Conservation (phyloP, 1,284 basidiomycete species). For the Moesziomyces aphidis region DNA sequence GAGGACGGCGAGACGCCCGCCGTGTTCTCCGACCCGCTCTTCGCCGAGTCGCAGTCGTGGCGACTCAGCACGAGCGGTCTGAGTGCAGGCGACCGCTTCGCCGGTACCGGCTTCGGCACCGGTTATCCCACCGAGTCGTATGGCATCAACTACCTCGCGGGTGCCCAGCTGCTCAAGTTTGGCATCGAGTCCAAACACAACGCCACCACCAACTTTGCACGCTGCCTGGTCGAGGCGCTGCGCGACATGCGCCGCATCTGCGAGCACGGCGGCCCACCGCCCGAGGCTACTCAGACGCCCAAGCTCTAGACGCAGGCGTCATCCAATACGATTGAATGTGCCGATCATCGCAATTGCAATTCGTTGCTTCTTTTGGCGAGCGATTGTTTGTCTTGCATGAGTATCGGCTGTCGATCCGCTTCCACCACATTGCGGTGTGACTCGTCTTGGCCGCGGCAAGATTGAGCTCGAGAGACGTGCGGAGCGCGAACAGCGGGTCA, state of each 20-base stretch:
- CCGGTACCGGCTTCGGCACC: slow-evolving; percentile 81
- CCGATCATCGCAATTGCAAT: neutral
- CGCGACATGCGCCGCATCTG: slow-evolving; percentile 78
- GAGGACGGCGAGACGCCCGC: slow-evolving; percentile 57
- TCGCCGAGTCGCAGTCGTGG: slow-evolving; percentile 84
- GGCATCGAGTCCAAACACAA: slow-evolving; percentile 92
- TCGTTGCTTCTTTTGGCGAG: too few relatives aligned
- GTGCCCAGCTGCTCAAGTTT: slow-evolving; percentile 85
- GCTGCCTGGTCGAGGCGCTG: slow-evolving; percentile 77
- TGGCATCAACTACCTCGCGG: slow-evolving; percentile 75
- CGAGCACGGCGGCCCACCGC: slow-evolving; percentile 66
- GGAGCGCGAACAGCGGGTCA: too few relatives aligned
- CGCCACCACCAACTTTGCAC: slow-evolving; percentile 79
- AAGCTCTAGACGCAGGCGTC: slow-evolving; percentile 33
- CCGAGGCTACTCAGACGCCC: slow-evolving; percentile 36
- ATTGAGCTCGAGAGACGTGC: too few relatives aligned
- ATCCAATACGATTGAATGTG: too few relatives aligned
- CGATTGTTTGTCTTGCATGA: too few relatives aligned
- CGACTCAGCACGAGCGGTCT: slow-evolving; percentile 91
- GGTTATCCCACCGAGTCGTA: slow-evolving; percentile 58
- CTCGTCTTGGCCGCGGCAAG: too few relatives aligned
- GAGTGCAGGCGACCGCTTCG: slow-evolving; percentile 86
- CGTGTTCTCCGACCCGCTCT: slow-evolving; percentile 75
- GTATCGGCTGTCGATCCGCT: too few relatives aligned
- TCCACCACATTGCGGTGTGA: too few relatives aligned